A percentile compares a stretch with the other conserved stretches of the same genome.
These are phyloP conservation scores for Diaporthe ampelina DNA, from an alignment of 2,329 filamentous ascomycete species.

Conservation along the genomic window DNA sequence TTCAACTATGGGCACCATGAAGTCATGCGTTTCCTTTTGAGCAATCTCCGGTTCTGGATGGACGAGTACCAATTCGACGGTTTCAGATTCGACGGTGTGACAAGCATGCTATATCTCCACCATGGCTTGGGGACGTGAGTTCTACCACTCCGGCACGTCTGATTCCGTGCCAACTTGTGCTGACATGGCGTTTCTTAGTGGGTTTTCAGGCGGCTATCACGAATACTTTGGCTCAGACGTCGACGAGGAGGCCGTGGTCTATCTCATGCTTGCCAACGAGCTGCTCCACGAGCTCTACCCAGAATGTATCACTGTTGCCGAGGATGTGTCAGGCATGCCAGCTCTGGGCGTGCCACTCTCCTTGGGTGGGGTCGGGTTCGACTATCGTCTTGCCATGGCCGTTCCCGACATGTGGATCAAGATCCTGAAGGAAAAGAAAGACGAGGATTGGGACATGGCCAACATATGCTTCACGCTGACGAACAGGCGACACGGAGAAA, in stretches of 20 bases:
- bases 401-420: constrained; percentile 99
- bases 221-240: constrained; percentile 94
- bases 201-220: constrained; percentile 97
- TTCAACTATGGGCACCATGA: constrained; percentile 98
- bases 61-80: constrained; percentile 97
- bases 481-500: constrained; percentile 94
- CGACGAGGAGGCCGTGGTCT: constrained; percentile 93
- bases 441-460: constrained; percentile 92
- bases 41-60: constrained; percentile 99
- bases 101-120: constrained; percentile 96
- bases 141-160: constrained; percentile 7
- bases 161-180: constrained; percentile 11
- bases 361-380: constrained; percentile 93
- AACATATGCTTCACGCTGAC: constrained; percentile 89
- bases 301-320: constrained; percentile 89
- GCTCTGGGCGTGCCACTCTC: constrained; percentile 90
- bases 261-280: constrained; percentile 96
- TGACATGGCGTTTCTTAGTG: constrained; percentile 65
- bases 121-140: constrained; percentile 96
- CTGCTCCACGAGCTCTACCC: constrained; percentile 94
- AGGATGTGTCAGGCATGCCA: constrained; percentile 99
- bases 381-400: constrained; percentile 97
- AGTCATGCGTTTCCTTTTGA: constrained; percentile 94
- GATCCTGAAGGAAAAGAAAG: constrained; percentile 92
- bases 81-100: constrained; percentile 98